Conservation (phyloP, 2,329 filamentous ascomycete species). For the Spiromastix sp. region DNA sequence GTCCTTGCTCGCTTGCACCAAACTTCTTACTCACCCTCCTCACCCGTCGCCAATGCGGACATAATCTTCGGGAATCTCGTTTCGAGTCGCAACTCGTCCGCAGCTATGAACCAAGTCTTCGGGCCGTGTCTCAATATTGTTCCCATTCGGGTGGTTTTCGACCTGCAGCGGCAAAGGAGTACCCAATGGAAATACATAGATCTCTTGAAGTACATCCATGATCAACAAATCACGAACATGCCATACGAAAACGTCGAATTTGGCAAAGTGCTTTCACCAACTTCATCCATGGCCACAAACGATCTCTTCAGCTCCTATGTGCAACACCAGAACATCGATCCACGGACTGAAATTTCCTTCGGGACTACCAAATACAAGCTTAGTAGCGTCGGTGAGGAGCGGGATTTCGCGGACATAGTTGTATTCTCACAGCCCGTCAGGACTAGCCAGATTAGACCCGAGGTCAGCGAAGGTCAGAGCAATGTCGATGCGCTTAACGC, state of each 20-base stretch:
- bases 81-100: conserved; percentile 51
- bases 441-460: too few relatives aligned
- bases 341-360: too few relatives aligned
- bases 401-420: too few relatives aligned
- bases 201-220: conserved; percentile 44
- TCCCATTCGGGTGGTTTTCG: conserved; percentile 51
- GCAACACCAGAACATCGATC: conserved; percentile 29
- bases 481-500: too few relatives aligned
- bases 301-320: conserved; percentile 31
- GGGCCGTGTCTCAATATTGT: conserved; percentile 60
- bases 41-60: conserved; percentile 41
- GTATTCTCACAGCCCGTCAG: too few relatives aligned
- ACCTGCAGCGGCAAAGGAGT: too few relatives aligned
- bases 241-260: conserved; percentile 47
- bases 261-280: conserved; percentile 40
- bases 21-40: too few relatives aligned
- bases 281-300: conserved; percentile 32
- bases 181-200: conserved; percentile 44
- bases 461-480: too few relatives aligned
- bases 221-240: conserved; percentile 48
- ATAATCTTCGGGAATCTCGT: conserved; percentile 58
- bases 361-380: too few relatives aligned
- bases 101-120: conserved; percentile 46
- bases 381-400: too few relatives aligned
- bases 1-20: conserved; percentile 49